Conservation (phyloP, 108 stramenopile species). For the Fragilaria crotonensis region DNA sequence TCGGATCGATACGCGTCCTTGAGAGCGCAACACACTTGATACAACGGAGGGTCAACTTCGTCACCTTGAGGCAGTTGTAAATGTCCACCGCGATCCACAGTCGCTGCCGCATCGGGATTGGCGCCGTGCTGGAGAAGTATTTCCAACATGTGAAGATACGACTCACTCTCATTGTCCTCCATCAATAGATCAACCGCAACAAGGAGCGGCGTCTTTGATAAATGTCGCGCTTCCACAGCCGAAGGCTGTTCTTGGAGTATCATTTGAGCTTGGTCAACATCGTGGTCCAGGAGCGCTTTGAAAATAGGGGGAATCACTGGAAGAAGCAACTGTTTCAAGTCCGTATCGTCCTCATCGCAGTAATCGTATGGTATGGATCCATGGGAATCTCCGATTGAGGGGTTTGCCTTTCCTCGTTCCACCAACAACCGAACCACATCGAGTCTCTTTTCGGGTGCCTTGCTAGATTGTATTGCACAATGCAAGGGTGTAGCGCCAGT, state of each 20-base stretch:
- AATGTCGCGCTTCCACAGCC: background rate
- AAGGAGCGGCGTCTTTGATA: background rate
- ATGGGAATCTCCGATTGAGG: constrained; percentile 20
- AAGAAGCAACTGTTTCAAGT: background rate
- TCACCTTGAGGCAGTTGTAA: background rate
- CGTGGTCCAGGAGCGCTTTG: background rate
- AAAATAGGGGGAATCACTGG: constrained; percentile 1
- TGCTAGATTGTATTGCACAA: constrained; percentile 42
- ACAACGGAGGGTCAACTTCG: background rate
- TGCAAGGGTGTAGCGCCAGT: constrained; percentile 64
- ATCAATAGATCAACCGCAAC: background rate
- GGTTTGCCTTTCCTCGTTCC: constrained; percentile 39
- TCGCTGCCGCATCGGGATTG: background rate
- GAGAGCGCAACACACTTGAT: background rate
- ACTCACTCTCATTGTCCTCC: background rate
- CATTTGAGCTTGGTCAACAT: background rate
- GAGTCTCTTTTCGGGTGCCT: constrained; percentile 22
- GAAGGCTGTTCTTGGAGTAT: background rate
- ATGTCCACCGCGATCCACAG: background rate
- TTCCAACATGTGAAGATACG: background rate
- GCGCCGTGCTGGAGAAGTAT: constrained; percentile 6
- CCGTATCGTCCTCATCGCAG: constrained; percentile 1
- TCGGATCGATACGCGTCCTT: background rate
- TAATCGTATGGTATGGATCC: constrained; percentile 33
- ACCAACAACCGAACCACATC: constrained; percentile 32